Evolutionary conservation across 2,329 filamentous ascomycete species (phyloP).

Genomic region (Proliferodiscus dingleyae): DNA sequence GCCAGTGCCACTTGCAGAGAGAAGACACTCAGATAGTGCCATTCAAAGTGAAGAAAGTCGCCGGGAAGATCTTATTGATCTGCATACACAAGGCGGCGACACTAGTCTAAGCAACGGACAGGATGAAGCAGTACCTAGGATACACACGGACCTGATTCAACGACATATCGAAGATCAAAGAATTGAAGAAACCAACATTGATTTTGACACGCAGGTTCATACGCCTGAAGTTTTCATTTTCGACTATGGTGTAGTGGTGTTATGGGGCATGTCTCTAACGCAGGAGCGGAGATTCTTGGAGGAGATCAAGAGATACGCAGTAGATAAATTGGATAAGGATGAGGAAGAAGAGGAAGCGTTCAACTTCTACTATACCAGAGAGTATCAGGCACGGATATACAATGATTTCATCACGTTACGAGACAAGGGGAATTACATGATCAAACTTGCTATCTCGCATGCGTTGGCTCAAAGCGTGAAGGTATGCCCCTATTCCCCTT

Average conservation of each 20-base stretch:
- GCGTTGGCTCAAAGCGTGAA: conserved; percentile 95
- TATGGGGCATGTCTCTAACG: conserved; percentile 93
- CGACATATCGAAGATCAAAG: conserved; percentile 35
- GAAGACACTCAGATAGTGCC: conserved; percentile 72
- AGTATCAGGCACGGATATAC: conserved; percentile 98
- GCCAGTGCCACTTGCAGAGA: conserved; percentile 47
- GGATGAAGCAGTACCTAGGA: conserved; percentile 14
- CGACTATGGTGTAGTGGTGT: conserved; percentile 94
- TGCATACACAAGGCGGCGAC: conserved; percentile 40
- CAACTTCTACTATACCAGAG: conserved; percentile 98
- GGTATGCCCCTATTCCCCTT: conserved; percentile 38
- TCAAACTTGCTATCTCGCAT: conserved; percentile 92
- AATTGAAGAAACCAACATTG: conserved; percentile 42
- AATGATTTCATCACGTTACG: conserved; percentile 97
- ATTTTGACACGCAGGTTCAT: conserved; percentile 84
- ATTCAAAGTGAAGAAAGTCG: conserved; percentile 59
- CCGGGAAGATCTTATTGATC: conserved; percentile 59
- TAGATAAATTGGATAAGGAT: conserved; percentile 80
- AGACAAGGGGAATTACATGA: conserved; percentile 97
- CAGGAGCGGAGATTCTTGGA: conserved; percentile 90
- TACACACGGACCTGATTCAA: conserved; percentile 22
- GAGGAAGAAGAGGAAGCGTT: conserved; percentile 96
- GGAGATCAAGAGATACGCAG: conserved; percentile 90
- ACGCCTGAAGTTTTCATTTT: conserved; percentile 95
- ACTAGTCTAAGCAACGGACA: conserved; percentile 32